Percentiles rank a stretch among this genome's conserved stretches.
Conservation (phyloP, 2,329 filamentous ascomycete genomes). For the Polytolypa hystricis region DNA sequence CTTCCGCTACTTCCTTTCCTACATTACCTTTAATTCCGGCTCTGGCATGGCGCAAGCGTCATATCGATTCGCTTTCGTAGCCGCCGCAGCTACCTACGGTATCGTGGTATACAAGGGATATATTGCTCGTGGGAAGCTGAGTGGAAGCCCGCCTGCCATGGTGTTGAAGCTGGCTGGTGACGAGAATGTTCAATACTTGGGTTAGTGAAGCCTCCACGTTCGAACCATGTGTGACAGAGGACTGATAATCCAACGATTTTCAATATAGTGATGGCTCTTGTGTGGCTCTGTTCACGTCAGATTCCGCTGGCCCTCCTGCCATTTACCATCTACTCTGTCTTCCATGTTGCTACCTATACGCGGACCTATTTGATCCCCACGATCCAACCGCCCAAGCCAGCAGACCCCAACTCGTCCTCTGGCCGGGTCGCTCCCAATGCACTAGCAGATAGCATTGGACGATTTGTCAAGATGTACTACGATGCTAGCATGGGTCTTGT, state of each 20-base stretch:
- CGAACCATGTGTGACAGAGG: not conserved
- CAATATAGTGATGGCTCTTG: slow-evolving; percentile 67
- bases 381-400: slow-evolving; percentile 54
- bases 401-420: slow-evolving; percentile 44
- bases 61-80: slow-evolving; percentile 83
- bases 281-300: slow-evolving; percentile 89
- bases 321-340: slow-evolving; percentile 93
- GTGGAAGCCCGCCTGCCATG: slow-evolving; percentile 52
- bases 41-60: slow-evolving; percentile 65
- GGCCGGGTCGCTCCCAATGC: slow-evolving; percentile 41
- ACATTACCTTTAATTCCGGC: slow-evolving; percentile 79
- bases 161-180: slow-evolving; percentile 61
- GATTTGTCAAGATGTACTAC: slow-evolving; percentile 97
- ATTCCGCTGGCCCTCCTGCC: slow-evolving; percentile 83
- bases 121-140: slow-evolving; percentile 68
- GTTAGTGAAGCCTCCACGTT: slow-evolving; percentile 36
- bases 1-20: slow-evolving; percentile 72
- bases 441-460: slow-evolving; percentile 71
- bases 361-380: slow-evolving; percentile 88
- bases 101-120: slow-evolving; percentile 98
- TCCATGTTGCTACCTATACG: slow-evolving; percentile 95
- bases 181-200: slow-evolving; percentile 95
- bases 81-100: slow-evolving; percentile 84
- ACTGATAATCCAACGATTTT: slow-evolving; percentile 12
- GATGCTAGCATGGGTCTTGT: slow-evolving; percentile 92